Base-by-base conservation (phyloP, 2,329 filamentous ascomycete species). In the Cladophialophora chaetospira region DNA sequence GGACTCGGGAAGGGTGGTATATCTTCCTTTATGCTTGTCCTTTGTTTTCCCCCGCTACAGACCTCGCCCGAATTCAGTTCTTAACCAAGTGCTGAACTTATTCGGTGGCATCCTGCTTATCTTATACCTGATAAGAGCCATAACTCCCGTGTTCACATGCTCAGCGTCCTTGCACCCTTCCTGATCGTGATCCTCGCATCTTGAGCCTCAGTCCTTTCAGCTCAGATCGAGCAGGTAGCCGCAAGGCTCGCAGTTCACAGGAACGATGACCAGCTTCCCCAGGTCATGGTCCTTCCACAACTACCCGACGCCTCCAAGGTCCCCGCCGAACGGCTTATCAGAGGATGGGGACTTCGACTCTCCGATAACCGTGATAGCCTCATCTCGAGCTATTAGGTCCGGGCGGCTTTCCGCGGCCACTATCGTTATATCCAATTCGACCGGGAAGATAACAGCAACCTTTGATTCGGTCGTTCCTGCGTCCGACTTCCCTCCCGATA, bases 361-460 rank as follows among this genome's bases (percentile, higher is more conserved):
- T 52, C 76, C 78, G 15, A 82, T 92, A 67, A 86, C 84, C 40
- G 89, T 97, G 57, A 81, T 97, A 56, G 88, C 88, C 56, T 97
- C 94, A 1, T 88, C 87, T 23, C 84, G 92, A 66, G 89, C 89
- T 55, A 85, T 97, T 48, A 79, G 97, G 66, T 88, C 87, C 43
- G 86, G 88, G 56, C 80, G 84, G 40, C 75, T 96, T 43, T 91
- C 88, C 2, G 86, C 91, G 17, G 93, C 91, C 57, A 96, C 92
- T 10, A 85, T 99, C 57, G 81, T 88, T 54, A 78, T 97, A 65
- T 96, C 90, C 2, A 82, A 84, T 5, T 71, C 71, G 38, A 92
- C 90, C 0, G 94, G 94, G 68, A 96, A 92, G 76, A 95, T 97
- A 67, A 81, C 87, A 42, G 85, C 86, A 2, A 82, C 96, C 60